These are phyloP conservation scores for Acacia confusa DNA, from an alignment of 306 rosid species.

Conservation along the genomic window DNA sequence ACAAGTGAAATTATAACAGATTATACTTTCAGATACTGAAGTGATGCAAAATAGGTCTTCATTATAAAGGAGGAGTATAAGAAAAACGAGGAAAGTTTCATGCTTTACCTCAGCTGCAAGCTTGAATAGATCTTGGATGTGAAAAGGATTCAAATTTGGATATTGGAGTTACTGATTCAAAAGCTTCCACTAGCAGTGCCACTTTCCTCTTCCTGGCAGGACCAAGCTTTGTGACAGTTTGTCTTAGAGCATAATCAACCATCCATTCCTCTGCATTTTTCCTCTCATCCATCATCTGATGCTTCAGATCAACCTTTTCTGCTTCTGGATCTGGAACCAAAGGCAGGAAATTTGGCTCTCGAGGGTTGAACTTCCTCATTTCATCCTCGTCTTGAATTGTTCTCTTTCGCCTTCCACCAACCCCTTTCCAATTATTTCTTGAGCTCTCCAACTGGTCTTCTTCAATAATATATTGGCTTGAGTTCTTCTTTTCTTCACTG, in stretches of 20 bases:
- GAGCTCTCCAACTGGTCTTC: not conserved
- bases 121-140: conserved; percentile 59
- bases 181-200: conserved; percentile 92
- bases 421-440: conserved; percentile 39
- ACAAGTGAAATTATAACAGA: not conserved
- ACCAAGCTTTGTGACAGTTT: conserved; percentile 72
- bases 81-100: not conserved
- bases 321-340: conserved; percentile 58
- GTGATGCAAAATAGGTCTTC: not conserved
- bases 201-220: conserved; percentile 96
- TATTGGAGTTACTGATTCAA: conserved; percentile 70
- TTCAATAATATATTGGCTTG: conserved; percentile 6
- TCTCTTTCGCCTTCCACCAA: conserved; percentile 39
- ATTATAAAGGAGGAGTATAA: not conserved
- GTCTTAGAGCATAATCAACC: conserved; percentile 79
- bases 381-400: conserved; percentile 52
- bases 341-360: conserved; percentile 78
- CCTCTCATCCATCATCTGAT: conserved; percentile 77
- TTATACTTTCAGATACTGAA: not conserved
- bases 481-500: conserved; percentile 8
- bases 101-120: conserved; percentile 69
- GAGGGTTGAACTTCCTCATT: conserved; percentile 58
- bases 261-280: conserved; percentile 92
- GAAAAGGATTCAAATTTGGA: conserved; percentile 58
- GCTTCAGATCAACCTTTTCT: conserved; percentile 82